Evolutionary conservation across 805 yeast genomes (phyloP).

Genomic region (Gaillardinia entomophila): DNA sequence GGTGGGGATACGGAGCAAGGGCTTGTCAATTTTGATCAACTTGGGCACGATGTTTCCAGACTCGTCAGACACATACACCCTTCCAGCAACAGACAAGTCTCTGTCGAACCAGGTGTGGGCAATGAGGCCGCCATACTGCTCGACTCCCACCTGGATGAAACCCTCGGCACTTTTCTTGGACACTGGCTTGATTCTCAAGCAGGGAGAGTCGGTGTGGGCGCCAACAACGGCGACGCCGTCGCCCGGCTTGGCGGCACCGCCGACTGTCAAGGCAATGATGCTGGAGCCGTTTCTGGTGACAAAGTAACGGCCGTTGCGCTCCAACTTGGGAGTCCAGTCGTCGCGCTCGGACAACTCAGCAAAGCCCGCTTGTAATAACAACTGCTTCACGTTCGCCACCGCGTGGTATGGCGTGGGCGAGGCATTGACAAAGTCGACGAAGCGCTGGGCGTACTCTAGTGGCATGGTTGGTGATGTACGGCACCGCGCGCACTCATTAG

Average conservation of each 20-base stretch:
- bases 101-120: conserved; percentile 98
- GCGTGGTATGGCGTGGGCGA: conserved; percentile 97
- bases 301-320: conserved; percentile 60
- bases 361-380: conserved; percentile 60
- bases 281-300: conserved; percentile 90
- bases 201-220: conserved; percentile 95
- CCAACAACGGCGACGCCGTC: conserved; percentile 86
- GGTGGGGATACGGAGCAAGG: conserved; percentile 87
- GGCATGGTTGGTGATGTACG: too few species aligned
- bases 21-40: conserved; percentile 75
- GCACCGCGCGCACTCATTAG: too few species aligned
- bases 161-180: conserved; percentile 69
- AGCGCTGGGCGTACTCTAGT: conserved; percentile 47
- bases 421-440: conserved; percentile 69
- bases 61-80: conserved; percentile 63
- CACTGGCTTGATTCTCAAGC: conserved; percentile 81
- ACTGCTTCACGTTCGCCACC: conserved; percentile 57
- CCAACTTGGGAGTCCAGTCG: conserved; percentile 52
- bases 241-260: conserved; percentile 66
- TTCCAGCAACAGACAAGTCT: conserved; percentile 85
- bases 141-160: conserved; percentile 86
- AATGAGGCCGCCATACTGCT: conserved; percentile 91
- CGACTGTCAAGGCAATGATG: conserved; percentile 80
- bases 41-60: conserved; percentile 52
- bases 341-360: conserved; percentile 65